Conservation (phyloP, 495 filamentous ascomycete genomes). For the Cercophora newfieldiana region DNA sequence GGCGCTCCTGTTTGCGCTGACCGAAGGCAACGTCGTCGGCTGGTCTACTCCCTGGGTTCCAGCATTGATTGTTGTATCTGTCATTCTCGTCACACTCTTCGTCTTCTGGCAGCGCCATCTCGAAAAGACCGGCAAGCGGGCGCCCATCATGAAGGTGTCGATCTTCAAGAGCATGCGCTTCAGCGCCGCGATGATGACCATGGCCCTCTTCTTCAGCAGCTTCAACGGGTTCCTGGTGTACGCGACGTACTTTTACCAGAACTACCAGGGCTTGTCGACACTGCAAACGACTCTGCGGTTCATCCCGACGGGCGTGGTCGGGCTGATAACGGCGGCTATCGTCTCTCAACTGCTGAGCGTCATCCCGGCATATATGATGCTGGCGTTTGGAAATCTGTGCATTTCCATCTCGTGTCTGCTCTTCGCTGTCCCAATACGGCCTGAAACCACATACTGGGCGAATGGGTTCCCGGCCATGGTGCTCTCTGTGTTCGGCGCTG, state of each 20-base stretch:
- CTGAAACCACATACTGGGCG: conserved; percentile 58
- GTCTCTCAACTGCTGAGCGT: conserved; percentile 57
- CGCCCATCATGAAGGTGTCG: conserved; percentile 62
- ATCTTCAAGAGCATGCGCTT: conserved; percentile 55
- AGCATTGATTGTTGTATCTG: conserved; percentile 60
- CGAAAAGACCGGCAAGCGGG: conserved; percentile 40
- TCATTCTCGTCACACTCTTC: conserved; percentile 60
- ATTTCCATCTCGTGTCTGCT: conserved; percentile 52
- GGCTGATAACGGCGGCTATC: conserved; percentile 48
- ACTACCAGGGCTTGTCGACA: conserved; percentile 53
- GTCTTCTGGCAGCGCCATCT: conserved; percentile 64
- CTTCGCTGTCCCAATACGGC: conserved; percentile 57
- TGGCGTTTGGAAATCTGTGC: conserved; percentile 53
- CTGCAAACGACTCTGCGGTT: conserved; percentile 63
- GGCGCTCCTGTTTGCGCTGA: conserved; percentile 61
- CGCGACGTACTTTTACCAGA: conserved; percentile 64
- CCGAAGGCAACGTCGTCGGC: conserved; percentile 64
- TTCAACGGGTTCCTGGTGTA: conserved; percentile 63
- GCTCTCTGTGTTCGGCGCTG: conserved; percentile 58
- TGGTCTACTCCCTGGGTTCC: conserved; percentile 69
- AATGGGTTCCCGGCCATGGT: conserved; percentile 60
- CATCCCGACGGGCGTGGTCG: conserved; percentile 58
- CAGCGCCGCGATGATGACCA: conserved; percentile 59
- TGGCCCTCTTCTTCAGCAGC: conserved; percentile 57
- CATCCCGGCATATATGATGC: conserved; percentile 52